phyloP scores from a whole-genome alignment of 805 yeast genomes.

The Myxozyma sirexii region DNA sequence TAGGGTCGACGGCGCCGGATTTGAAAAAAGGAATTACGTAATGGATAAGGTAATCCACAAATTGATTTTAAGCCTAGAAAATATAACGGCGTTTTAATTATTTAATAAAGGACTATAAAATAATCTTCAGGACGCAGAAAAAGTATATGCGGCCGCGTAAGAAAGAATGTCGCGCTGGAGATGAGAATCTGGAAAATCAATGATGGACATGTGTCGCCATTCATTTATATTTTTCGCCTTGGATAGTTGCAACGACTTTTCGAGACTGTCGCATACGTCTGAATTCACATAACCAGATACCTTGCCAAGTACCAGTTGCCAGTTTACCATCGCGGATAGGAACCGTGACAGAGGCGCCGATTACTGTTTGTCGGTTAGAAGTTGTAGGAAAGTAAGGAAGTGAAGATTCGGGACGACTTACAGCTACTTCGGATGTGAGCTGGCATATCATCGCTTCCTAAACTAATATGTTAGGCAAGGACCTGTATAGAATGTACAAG shows the following conservation, averaged over 20 bases:
- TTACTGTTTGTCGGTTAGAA: conserved; percentile 38
- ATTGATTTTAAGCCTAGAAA: too few relatives aligned
- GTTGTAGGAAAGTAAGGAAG: background rate
- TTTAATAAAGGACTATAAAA: too few relatives aligned
- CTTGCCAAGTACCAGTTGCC: conserved; percentile 85
- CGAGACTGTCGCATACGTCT: conserved; percentile 65
- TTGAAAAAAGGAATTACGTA: background rate
- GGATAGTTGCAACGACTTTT: conserved; percentile 69
- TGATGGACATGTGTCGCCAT: too few relatives aligned
- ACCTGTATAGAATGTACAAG: background rate
- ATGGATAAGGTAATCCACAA: too few relatives aligned
- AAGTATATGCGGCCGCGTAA: too few relatives aligned
- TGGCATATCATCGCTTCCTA: conserved; percentile 74
- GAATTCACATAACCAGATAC: conserved; percentile 75
- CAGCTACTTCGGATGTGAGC: conserved; percentile 69
- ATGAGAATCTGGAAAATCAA: too few relatives aligned
- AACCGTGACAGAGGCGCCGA: conserved; percentile 66
- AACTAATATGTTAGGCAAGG: background rate
- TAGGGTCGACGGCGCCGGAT: conserved; percentile 5
- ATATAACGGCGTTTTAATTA: too few relatives aligned
- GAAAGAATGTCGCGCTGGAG: too few relatives aligned
- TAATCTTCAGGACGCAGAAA: too few relatives aligned
- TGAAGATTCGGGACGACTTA: conserved; percentile 19
- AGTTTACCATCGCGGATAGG: conserved; percentile 71
- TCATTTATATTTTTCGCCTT: conserved; percentile 50